These are phyloP conservation scores for Gentiana straminea DNA, from an alignment of 257 asterid genomes.

Conservation along the genomic window DNA sequence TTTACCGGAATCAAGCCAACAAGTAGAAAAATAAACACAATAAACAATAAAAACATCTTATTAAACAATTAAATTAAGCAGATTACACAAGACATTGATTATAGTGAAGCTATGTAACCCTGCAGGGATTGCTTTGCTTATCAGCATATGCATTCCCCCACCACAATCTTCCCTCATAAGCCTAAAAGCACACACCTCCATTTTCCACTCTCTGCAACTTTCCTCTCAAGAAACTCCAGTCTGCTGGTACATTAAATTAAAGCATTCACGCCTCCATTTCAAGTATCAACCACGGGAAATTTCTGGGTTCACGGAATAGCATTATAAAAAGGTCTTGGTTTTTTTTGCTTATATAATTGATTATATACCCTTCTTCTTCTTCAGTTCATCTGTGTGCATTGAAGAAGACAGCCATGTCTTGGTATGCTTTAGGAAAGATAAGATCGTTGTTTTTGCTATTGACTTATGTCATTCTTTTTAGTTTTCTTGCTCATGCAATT, in stretches of 20 bases:
- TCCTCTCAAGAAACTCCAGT: conserved; percentile 48
- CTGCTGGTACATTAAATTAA: conserved; percentile 39
- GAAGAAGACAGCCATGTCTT: conserved; percentile 8
- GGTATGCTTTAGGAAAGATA: conserved; percentile 4
- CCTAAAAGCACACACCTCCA: conserved; percentile 7
- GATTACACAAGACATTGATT: not conserved
- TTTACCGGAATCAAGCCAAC: no score
- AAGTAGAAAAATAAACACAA: not conserved
- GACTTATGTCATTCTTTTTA: conserved; percentile 9
- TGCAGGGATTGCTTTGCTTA: not conserved
- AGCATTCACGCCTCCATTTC: conserved; percentile 34
- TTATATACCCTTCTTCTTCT: not conserved
- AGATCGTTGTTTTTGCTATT: conserved; percentile 7
- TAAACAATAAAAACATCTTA: not conserved
- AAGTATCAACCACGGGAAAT: conserved; percentile 14
- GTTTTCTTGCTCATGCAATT: conserved; percentile 29
- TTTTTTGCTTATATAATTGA: conserved; percentile 23
- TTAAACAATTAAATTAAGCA: conserved; percentile 6
- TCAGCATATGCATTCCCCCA: conserved; percentile 3
- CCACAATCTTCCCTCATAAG: conserved; percentile 35
- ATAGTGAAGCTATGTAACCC: no score
- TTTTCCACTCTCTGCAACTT: conserved; percentile 28
- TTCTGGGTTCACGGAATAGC: conserved; percentile 35
- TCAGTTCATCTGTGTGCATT: no score
- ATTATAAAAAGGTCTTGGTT: conserved; percentile 5